Evolutionary conservation across 306 rosid genomes (phyloP), one percentile per base, ranked within the genome.

Genomic region (Prunus campanulata): DNA sequence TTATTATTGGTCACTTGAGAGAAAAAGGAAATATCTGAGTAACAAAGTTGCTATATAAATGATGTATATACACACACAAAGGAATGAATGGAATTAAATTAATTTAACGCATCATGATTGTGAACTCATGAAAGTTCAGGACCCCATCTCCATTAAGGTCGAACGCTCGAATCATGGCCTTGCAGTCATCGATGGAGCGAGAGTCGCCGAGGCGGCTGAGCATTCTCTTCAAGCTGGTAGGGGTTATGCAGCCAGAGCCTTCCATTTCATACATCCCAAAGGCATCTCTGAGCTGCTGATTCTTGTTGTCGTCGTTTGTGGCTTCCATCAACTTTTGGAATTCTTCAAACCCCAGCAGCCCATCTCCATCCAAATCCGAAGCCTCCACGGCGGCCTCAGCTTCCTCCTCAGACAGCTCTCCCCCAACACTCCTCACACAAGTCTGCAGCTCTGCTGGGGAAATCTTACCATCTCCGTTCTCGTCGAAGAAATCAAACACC

Each of bases 61-160:
- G 8, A 35, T 35, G 42, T 35, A 35, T n/a, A 55, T 55, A 19
- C n/a, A 19, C 4, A 55, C 35, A 4, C 61, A n/a, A 19, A 55
- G 25, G 25, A 55, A 55, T n/a, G 24, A 55, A n/a, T 55, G 61
- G 11, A 55, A 19, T n/a, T n/a, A 9, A 55, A 3, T 35, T 22
- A 18, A 50, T 12, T 74, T 57, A 69, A 25, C 76, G 75, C 83
- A 78, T 74, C 86, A 82, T 82, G 30, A 20, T 18, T 11, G 42
- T 12, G 72, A 83, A 83, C 81, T 83, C 84, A 5, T 83, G 76
- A 46, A 83, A 83, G 72, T 42, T 75, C 48, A 83, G 76, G 22
- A 83, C 83, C 15, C 86, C 86, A 47, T 83, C 86, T 32, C 81
- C 86, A 52, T 83, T 79, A 65, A 79, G 67, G 63, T 83, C 86